A percentile compares a stretch with the other conserved stretches of the same genome.
phyloP scores from a whole-genome alignment of 495 filamentous ascomycete species.

The Tirmania nivea region DNA sequence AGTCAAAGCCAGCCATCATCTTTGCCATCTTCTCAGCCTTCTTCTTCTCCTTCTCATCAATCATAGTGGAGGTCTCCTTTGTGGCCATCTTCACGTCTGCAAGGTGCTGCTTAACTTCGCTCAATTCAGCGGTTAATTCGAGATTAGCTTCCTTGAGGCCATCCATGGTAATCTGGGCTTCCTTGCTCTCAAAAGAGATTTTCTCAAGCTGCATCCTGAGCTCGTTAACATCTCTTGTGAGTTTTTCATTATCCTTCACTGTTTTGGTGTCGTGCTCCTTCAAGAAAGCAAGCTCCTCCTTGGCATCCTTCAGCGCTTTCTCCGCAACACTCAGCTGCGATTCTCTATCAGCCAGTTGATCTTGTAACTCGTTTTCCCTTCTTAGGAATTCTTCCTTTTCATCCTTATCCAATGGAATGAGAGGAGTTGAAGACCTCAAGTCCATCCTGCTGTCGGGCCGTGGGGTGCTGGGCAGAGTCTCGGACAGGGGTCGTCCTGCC shows the following conservation, averaged over 20 bases:
- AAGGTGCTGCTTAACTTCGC: conserved; percentile 91
- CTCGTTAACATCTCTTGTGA: conserved; percentile 68
- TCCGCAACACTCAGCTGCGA: conserved; percentile 56
- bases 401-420: conserved; percentile 70
- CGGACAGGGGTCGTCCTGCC: conserved; percentile 4
- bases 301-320: conserved; percentile 51
- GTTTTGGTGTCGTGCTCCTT: conserved; percentile 65
- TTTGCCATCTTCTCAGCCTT: conserved; percentile 98
- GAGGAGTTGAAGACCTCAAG: conserved; percentile 26
- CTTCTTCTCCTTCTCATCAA: conserved; percentile 94
- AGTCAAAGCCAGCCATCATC: conserved; percentile 98
- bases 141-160: conserved; percentile 85
- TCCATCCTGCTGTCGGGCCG: conserved; percentile 64
- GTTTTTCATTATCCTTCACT: conserved; percentile 66
- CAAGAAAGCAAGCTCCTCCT: conserved; percentile 57
- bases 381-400: conserved; percentile 90
- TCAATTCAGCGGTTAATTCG: conserved; percentile 73
- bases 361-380: conserved; percentile 89
- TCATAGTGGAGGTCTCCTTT: conserved; percentile 65
- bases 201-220: conserved; percentile 90
- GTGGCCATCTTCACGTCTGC: conserved; percentile 88
- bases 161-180: conserved; percentile 93
- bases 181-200: conserved; percentile 85
- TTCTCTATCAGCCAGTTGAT: conserved; percentile 86
- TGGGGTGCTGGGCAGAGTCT: conserved; percentile 30